Evolutionary conservation across 2,329 filamentous ascomycete species (phyloP).

Genomic region (Exophiala sp.): DNA sequence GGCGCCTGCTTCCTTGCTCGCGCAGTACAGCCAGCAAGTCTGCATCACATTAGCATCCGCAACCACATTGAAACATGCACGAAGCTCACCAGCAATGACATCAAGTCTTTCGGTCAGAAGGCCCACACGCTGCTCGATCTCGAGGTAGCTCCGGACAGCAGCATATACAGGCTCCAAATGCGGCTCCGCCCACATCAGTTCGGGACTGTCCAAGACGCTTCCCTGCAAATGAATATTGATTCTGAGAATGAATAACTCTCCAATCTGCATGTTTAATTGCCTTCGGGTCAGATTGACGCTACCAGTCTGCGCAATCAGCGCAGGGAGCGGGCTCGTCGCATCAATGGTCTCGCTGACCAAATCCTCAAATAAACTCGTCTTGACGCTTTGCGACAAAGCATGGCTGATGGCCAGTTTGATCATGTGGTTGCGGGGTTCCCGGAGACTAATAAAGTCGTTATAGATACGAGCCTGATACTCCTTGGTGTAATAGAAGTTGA

Average conservation of each 20-base stretch:
- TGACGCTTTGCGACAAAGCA: constrained; percentile 91
- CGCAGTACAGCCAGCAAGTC: constrained; percentile 90
- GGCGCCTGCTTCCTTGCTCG: constrained; percentile 89
- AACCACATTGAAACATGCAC: not conserved
- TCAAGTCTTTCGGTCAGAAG: constrained; percentile 85
- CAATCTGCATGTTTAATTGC: constrained; percentile 99
- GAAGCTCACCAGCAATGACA: constrained; percentile 59
- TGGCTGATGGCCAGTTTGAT: constrained; percentile 96
- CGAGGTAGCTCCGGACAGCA: constrained; percentile 88
- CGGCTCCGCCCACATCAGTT: constrained; percentile 97
- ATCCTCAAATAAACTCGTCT: constrained; percentile 96
- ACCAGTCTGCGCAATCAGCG: constrained; percentile 86
- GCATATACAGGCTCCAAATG: constrained; percentile 95
- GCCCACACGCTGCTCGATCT: constrained; percentile 94
- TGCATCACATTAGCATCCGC: constrained; percentile 31
- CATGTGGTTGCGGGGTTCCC: constrained; percentile 97
- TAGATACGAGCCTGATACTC: constrained; percentile 99
- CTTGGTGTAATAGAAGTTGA: constrained; percentile 98
- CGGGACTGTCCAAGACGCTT: constrained; percentile 91
- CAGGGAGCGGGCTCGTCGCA: constrained; percentile 86
- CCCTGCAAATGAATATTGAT: constrained; percentile 99
- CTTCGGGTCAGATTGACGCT: constrained; percentile 83
- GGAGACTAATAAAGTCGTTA: constrained; percentile 95
- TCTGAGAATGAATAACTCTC: constrained; percentile 92
- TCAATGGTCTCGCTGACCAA: constrained; percentile 91